phyloP scores from a whole-genome alignment of 208 protist genomes.

The Trypanosoma cruzi region DNA sequence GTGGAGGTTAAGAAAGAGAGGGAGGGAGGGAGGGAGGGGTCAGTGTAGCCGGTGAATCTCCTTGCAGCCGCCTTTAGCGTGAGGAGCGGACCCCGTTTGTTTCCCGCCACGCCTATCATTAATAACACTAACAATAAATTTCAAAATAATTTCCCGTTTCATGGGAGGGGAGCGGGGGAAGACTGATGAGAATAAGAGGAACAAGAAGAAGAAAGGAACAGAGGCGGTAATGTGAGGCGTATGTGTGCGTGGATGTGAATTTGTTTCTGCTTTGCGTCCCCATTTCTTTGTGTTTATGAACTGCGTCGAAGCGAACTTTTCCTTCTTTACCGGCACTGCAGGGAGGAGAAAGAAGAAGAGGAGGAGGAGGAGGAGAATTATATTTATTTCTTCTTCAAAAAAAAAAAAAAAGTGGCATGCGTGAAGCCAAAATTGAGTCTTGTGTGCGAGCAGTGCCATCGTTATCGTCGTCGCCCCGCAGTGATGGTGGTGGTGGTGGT shows the following conservation, averaged over 20 bases:
- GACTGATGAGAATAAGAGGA: constrained; percentile 9
- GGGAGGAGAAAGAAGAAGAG: neutral
- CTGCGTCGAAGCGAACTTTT: constrained; percentile 2
- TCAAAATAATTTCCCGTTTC: neutral
- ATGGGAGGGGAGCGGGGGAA: neutral
- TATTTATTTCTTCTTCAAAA: no score
- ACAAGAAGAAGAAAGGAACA: neutral
- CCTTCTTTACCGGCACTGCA: constrained; percentile 9
- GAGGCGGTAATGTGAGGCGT: no score
- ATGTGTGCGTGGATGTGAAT: neutral
- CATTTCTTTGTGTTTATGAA: neutral
- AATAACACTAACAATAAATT: neutral
- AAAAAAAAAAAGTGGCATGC: neutral
- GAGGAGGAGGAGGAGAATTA: no score
- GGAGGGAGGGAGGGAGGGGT: neutral
- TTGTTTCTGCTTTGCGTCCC: neutral
- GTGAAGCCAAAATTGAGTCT: neutral
- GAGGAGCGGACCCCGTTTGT: neutral
- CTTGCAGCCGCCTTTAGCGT: neutral
- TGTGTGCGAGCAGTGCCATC: neutral
- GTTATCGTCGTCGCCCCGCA: neutral
- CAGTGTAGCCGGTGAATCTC: neutral
- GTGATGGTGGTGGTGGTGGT: neutral
- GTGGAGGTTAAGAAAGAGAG: neutral
- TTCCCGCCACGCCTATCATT: neutral